Percentiles rank a stretch among this genome's conserved stretches.
These are phyloP conservation scores for Xerocomellus amylosporus DNA, from an alignment of 768 basidiomycete genomes.

Conservation along the genomic window DNA sequence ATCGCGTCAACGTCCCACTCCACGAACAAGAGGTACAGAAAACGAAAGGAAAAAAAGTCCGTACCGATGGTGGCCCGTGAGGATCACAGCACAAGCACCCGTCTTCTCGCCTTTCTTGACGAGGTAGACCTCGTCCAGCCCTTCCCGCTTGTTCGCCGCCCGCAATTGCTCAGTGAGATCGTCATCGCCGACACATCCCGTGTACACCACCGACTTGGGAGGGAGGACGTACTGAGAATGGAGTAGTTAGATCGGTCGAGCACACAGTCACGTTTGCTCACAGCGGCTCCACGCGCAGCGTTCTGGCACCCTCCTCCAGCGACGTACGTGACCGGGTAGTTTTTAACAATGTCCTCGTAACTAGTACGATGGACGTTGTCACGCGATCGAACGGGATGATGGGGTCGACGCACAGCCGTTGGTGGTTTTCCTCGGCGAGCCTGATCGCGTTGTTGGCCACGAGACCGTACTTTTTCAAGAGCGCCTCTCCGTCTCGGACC, in stretches of 20 bases:
- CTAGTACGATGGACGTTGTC: conserved; percentile 40
- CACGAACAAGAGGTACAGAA: background rate
- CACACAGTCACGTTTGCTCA: conserved; percentile 39
- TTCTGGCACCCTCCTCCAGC: conserved; percentile 98
- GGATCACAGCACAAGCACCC: conserved; percentile 93
- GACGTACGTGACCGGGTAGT: conserved; percentile 81
- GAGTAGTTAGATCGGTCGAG: background rate
- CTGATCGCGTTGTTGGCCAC: conserved; percentile 91
- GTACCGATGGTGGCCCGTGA: conserved; percentile 90
- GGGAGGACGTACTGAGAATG: conserved; percentile 80
- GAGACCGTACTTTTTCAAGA: conserved; percentile 86
- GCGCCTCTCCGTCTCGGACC: conserved; percentile 77
- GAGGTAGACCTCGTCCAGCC: conserved; percentile 82
- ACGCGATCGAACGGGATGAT: background rate
- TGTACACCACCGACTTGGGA: conserved; percentile 83
- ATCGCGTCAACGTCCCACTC: background rate
- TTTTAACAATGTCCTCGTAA: conserved; percentile 82
- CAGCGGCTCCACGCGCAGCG: conserved; percentile 93
- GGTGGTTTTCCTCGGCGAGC: conserved; percentile 85
- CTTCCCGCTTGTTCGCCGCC: conserved; percentile 88
- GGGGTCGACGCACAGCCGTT: conserved; percentile 56
- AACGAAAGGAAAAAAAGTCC: conserved; percentile 10
- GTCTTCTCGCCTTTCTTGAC: conserved; percentile 87
- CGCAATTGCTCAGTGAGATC: conserved; percentile 87
- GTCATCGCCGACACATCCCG: conserved; percentile 93